phyloP scores from a whole-genome alignment of 108 stramenopile genomes.

The Pseudonitzschia multistriata region DNA sequence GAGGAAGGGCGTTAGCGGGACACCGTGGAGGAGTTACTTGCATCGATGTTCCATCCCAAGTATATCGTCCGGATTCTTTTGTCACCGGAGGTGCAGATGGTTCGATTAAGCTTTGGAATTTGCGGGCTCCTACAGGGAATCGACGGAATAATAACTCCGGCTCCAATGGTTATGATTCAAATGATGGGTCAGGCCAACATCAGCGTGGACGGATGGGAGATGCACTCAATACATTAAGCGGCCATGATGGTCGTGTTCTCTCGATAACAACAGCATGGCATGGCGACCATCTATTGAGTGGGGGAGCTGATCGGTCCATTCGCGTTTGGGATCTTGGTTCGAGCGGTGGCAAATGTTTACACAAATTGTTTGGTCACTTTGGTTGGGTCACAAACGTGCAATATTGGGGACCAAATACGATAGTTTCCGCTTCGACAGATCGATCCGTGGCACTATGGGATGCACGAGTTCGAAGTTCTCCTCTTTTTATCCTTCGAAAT shows the following conservation, averaged over 20 bases:
- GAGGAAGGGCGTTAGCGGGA: slow-evolving; percentile 64
- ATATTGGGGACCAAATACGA: slow-evolving; percentile 84
- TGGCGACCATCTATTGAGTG: slow-evolving; percentile 78
- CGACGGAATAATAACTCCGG: neutral
- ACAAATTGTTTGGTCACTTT: slow-evolving; percentile 67
- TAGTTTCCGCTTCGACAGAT: slow-evolving; percentile 83
- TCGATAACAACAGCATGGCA: slow-evolving; percentile 88
- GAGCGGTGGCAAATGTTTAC: slow-evolving; percentile 56
- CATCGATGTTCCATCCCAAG: slow-evolving; percentile 76
- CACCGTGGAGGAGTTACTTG: slow-evolving; percentile 85
- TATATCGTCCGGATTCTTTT: slow-evolving; percentile 81
- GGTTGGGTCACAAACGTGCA: slow-evolving; percentile 81
- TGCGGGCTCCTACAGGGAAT: slow-evolving; percentile 46
- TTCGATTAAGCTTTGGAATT: slow-evolving; percentile 81
- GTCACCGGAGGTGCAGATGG: slow-evolving; percentile 86
- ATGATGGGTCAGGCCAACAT: neutral
- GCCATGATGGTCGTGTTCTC: slow-evolving; percentile 72
- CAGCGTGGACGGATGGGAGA: slow-evolving; percentile 51
- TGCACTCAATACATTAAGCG: slow-evolving; percentile 66
- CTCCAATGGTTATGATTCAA: slow-evolving; percentile 9
- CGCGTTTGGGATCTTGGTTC: slow-evolving; percentile 76
- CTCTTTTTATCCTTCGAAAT: slow-evolving; percentile 72
- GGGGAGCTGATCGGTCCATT: slow-evolving; percentile 77
- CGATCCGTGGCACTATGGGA: slow-evolving; percentile 85
- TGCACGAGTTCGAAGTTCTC: slow-evolving; percentile 61